phyloP scores from a whole-genome alignment of 2,329 filamentous ascomycete species.

The Arthrobotrys megalospora region DNA sequence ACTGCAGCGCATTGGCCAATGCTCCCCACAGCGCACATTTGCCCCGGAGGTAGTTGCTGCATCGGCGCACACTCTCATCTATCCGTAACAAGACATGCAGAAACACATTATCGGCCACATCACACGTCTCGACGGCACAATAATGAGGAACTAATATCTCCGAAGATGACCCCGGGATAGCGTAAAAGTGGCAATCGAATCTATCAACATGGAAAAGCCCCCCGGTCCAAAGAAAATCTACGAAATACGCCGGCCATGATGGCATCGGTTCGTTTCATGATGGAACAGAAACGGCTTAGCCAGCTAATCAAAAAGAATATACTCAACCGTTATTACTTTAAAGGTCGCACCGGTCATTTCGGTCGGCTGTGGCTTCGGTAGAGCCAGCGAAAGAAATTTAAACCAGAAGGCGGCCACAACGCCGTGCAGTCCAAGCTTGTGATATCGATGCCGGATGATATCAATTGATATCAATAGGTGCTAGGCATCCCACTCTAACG shows the following conservation, averaged over 20 bases:
- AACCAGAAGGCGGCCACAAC: constrained; percentile 12
- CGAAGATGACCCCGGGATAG: constrained; percentile 41
- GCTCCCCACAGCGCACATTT: constrained; percentile 13
- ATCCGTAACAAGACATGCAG: constrained; percentile 46
- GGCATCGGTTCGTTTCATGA: constrained; percentile 42
- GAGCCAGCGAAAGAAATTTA: constrained; percentile 32
- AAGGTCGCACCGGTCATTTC: constrained; percentile 16
- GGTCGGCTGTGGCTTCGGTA: constrained; percentile 58
- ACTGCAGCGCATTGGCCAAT: constrained; percentile 35
- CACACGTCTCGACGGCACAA: constrained; percentile 12
- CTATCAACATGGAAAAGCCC: constrained; percentile 20
- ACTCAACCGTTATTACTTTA: constrained; percentile 6
- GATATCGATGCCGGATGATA: constrained; percentile 35
- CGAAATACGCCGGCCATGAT: constrained; percentile 16
- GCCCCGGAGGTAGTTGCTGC: constrained; percentile 1
- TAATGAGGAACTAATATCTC: constrained; percentile 48
- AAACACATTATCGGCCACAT: constrained; percentile 19
- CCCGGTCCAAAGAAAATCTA: constrained; percentile 16
- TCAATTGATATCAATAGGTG: constrained; percentile 20
- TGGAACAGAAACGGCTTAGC: constrained; percentile 24
- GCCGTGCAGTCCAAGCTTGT: constrained; percentile 23
- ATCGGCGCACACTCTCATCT: constrained; percentile 30
- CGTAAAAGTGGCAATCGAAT: not conserved
- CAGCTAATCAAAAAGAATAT: constrained; percentile 4
- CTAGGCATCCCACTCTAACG: constrained; percentile 52